Evolutionary conservation across 2,329 filamentous ascomycete genomes (phyloP).

Genomic region (Trichoderma sp.): DNA sequence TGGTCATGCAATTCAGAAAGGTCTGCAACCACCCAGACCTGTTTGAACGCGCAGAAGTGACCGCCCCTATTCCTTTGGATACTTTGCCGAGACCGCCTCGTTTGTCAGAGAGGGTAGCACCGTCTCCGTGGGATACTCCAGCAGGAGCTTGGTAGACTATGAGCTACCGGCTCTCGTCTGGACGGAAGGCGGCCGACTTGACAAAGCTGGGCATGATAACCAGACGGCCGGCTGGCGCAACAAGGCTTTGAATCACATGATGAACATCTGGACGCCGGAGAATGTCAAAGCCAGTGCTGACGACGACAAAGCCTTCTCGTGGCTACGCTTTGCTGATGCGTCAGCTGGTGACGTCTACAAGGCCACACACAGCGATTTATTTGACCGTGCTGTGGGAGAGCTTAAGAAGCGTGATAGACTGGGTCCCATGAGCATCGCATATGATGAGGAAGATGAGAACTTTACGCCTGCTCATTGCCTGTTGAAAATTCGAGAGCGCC

Average conservation of each 20-base stretch:
- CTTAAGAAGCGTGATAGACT: slow-evolving; percentile 59
- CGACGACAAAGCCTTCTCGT: slow-evolving; percentile 74
- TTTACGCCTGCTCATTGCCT: slow-evolving; percentile 75
- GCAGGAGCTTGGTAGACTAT: slow-evolving; percentile 83
- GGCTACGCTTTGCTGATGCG: slow-evolving; percentile 81
- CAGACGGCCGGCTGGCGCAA: slow-evolving; percentile 74
- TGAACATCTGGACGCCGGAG: slow-evolving; percentile 88
- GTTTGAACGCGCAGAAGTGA: slow-evolving; percentile 91
- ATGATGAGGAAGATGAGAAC: slow-evolving; percentile 64
- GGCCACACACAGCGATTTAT: slow-evolving; percentile 68
- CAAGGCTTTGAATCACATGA: slow-evolving; percentile 74
- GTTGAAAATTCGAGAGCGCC: slow-evolving; percentile 75
- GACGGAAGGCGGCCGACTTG: slow-evolving; percentile 74
- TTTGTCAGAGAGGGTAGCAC: slow-evolving; percentile 86
- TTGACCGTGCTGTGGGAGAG: slow-evolving; percentile 70
- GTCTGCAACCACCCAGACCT: slow-evolving; percentile 98
- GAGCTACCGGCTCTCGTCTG: slow-evolving; percentile 79
- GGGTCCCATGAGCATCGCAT: slow-evolving; percentile 66
- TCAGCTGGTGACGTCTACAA: slow-evolving; percentile 72
- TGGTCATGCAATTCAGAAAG: slow-evolving; percentile 99
- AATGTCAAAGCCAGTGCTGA: slow-evolving; percentile 67
- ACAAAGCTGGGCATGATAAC: slow-evolving; percentile 74
- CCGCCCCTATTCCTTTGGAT: slow-evolving; percentile 78
- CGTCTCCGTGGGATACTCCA: slow-evolving; percentile 82
- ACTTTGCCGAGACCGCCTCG: slow-evolving; percentile 92